A percentile compares a stretch with the other conserved stretches of the same genome.
Evolutionary conservation across 345 rosid species (phyloP).

Genomic region (Syzygium grande): DNA sequence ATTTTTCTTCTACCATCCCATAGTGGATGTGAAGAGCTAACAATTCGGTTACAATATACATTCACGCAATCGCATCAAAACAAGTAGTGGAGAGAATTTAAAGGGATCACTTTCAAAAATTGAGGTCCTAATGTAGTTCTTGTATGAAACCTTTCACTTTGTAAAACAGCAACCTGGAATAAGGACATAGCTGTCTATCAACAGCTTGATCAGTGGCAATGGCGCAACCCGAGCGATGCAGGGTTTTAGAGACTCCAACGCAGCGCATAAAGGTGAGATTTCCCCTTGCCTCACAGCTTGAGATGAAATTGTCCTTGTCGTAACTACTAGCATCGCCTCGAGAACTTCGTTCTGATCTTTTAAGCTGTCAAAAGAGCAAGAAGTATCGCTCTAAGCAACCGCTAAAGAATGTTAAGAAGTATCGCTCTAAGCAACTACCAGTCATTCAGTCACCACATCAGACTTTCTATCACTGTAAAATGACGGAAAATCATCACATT

Average conservation of each 20-base stretch:
- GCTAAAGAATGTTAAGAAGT: background rate
- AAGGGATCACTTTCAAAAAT: background rate
- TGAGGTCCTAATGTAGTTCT: background rate
- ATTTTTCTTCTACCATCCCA: background rate
- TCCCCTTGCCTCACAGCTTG: background rate
- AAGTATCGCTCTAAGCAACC: background rate
- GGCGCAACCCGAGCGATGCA: background rate
- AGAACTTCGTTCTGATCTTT: slow-evolving; percentile 31
- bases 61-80: background rate
- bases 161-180: background rate
- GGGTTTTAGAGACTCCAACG: background rate
- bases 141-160: background rate
- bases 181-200: background rate
- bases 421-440: background rate
- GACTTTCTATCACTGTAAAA: background rate
- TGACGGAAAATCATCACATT: background rate
- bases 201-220: background rate
- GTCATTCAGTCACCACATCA: background rate
- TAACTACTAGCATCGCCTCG: slow-evolving; percentile 17
- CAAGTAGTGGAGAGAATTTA: background rate
- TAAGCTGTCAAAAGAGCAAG: slow-evolving; percentile 26
- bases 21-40: background rate
- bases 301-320: background rate
- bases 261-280: background rate
- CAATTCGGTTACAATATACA: background rate